Conservation (phyloP, 1,284 basidiomycete genomes). For the Cryptococcus neoformans region DNA sequence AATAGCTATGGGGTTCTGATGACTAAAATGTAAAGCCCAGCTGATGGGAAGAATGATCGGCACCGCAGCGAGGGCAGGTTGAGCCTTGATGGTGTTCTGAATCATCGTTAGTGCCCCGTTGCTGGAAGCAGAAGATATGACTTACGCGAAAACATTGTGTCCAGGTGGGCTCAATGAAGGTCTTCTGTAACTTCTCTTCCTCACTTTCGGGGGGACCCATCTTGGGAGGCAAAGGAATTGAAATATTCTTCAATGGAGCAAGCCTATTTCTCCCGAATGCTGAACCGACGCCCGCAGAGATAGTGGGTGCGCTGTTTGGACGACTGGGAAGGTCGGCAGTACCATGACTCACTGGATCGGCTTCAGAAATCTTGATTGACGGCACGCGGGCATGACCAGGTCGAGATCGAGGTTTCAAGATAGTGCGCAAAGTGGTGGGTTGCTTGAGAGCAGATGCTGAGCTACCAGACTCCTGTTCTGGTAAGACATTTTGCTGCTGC, state of each 20-base stretch:
- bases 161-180: constrained; percentile 14
- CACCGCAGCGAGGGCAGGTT: constrained; percentile 24
- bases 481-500: not conserved
- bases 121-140: not conserved
- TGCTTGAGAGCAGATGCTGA: not conserved
- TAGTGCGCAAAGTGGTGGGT: constrained; percentile 6
- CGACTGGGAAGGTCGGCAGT: not conserved
- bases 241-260: constrained; percentile 12
- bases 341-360: not conserved
- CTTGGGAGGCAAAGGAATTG: constrained; percentile 17
- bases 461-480: not conserved
- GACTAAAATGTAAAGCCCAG: constrained; percentile 67
- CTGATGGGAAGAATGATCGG: constrained; percentile 58
- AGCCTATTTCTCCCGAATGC: constrained; percentile 2
- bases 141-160: constrained; percentile 13
- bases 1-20: constrained; percentile 58
- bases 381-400: constrained; percentile 11
- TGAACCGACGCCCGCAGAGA: not conserved
- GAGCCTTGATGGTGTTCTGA: constrained; percentile 37
- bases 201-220: constrained; percentile 12
- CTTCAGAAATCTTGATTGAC: constrained; percentile 12
- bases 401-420: constrained; percentile 16
- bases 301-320: not conserved
- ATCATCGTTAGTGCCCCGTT: not conserved
- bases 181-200: constrained; percentile 10